Percentiles rank a stretch among this genome's conserved stretches.
Evolutionary conservation across 2,329 filamentous ascomycete genomes (phyloP).

Genomic region (Zasmidium citrigriseum): DNA sequence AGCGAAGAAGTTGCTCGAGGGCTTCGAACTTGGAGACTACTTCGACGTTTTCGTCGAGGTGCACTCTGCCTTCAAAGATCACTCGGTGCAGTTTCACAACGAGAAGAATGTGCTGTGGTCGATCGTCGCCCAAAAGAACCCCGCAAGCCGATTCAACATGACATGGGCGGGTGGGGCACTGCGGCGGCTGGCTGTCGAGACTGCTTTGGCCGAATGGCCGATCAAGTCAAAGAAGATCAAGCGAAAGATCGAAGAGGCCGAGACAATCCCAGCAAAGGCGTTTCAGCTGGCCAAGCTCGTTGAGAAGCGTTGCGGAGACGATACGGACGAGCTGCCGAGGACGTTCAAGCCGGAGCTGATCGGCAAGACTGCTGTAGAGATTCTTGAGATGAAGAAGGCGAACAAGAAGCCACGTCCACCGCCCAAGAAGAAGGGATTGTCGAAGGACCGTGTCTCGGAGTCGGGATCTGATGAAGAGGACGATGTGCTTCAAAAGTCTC

Average conservation of each 20-base stretch:
- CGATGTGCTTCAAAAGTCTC: not conserved
- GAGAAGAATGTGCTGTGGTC: constrained; percentile 41
- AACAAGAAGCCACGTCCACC: constrained; percentile 8
- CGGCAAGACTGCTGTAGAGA: constrained; percentile 20
- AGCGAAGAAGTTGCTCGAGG: constrained; percentile 26
- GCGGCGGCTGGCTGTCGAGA: constrained; percentile 31
- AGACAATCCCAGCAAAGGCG: constrained; percentile 20
- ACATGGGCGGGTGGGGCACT: constrained; percentile 16
- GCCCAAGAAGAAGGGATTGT: not conserved
- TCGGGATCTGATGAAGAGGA: constrained; percentile 13
- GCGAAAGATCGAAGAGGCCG: constrained; percentile 18
- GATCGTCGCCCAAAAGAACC: constrained; percentile 28
- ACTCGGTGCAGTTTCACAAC: constrained; percentile 25
- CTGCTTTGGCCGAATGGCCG: constrained; percentile 27
- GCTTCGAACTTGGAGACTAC: constrained; percentile 45
- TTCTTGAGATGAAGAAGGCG: constrained; percentile 15
- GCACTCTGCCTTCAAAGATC: constrained; percentile 25
- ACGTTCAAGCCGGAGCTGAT: constrained; percentile 19
- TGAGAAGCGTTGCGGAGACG: constrained; percentile 13
- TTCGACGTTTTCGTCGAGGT: constrained; percentile 43
- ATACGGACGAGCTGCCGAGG: constrained; percentile 15
- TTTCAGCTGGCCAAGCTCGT: constrained; percentile 19
- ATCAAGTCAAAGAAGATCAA: constrained; percentile 16
- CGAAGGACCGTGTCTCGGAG: not conserved
- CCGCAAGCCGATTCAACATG: constrained; percentile 28